Evolutionary conservation across 2,329 filamentous ascomycete species (phyloP).

Genomic region (Lasiodiplodia hormozganensis): DNA sequence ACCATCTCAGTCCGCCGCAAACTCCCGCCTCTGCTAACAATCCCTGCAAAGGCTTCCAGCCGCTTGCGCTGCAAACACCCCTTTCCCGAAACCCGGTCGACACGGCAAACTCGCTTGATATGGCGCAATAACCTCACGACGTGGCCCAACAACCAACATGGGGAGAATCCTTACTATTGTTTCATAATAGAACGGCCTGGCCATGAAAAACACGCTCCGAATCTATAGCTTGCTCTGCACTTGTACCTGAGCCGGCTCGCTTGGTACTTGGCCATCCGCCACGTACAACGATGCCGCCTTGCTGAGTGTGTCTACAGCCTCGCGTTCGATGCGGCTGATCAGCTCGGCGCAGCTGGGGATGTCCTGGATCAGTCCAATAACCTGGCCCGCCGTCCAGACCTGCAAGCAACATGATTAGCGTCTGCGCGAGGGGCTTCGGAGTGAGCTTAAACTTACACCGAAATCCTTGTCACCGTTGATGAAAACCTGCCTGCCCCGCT

Average conservation of each 20-base stretch:
- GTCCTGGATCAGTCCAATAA: constrained; percentile 70
- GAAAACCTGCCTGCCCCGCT: constrained; percentile 91
- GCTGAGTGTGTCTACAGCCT: constrained; percentile 52
- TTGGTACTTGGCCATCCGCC: constrained; percentile 42
- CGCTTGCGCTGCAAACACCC: constrained; percentile 3
- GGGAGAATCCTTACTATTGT: constrained; percentile 19
- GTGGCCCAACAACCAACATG: background rate
- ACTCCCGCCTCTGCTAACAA: background rate
- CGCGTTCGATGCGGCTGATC: constrained; percentile 54
- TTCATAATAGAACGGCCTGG: constrained; percentile 10
- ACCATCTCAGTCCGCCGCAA: constrained; percentile 4
- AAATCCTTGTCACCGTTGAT: constrained; percentile 88
- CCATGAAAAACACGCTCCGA: constrained; percentile 3
- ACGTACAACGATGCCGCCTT: constrained; percentile 48
- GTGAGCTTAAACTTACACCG: constrained; percentile 68
- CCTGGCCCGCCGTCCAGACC: constrained; percentile 97
- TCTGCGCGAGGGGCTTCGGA: background rate
- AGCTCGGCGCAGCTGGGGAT: constrained; percentile 57
- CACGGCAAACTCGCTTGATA: background rate
- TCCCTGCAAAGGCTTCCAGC: constrained; percentile 6
- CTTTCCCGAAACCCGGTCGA: background rate
- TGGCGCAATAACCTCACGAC: background rate
- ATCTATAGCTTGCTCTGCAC: constrained; percentile 48
- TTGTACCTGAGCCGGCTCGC: constrained; percentile 29
- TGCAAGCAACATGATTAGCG: constrained; percentile 47